Base-by-base conservation (phyloP, 805 yeast species). In the Cyberlindnera suaveolens region DNA sequence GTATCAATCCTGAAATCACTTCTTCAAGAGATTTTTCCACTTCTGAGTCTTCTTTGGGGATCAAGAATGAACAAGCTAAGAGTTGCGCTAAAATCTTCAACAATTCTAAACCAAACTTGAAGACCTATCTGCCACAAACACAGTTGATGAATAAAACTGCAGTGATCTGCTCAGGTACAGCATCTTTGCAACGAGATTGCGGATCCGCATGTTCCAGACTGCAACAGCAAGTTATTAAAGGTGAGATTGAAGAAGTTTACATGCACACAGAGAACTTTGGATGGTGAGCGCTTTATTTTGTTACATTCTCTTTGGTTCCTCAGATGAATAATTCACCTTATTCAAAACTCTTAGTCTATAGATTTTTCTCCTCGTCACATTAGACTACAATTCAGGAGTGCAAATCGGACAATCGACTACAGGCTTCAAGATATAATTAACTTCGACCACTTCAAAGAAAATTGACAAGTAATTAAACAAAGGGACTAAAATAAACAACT, bases 221-320 rank as follows among this genome's bases (percentile, higher is more conserved):
- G 11, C 82, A 76, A 50, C 61, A 53, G 17, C 60, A 58, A 34
- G 57, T 66, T 3, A 44, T 52, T 30, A 31, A 52, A 1, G 43
- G 49, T 5, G 38, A 42, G 2, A 57, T 71, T 13, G 69, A 67
- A 36, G 80, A 76, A 51, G 60, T 75, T 13, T 74, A 65, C 42
- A 53, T 76, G 27, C 79, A 75, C 47, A 71, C 79, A 0, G 82
- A 76, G 51, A 59, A 70, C 31, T 76, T 72, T 53, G 75, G 77
- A 1, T 75, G 67, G 64, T 67, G 27, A 49, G 27, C 11, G 27
- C 3, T 23, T 23, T 8, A 10, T 10, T 23, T 10, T 23, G 27
- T 10, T 9, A 23, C 27, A 9, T 23, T 23, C n/a, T n/a, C n/a
- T n/a, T n/a, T n/a, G n/a, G n/a, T n/a, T n/a, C n/a, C n/a, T n/a